These are phyloP conservation scores for Aspergillus costaricaensis DNA, from an alignment of 2,329 filamentous ascomycete species.

Conservation along the genomic window DNA sequence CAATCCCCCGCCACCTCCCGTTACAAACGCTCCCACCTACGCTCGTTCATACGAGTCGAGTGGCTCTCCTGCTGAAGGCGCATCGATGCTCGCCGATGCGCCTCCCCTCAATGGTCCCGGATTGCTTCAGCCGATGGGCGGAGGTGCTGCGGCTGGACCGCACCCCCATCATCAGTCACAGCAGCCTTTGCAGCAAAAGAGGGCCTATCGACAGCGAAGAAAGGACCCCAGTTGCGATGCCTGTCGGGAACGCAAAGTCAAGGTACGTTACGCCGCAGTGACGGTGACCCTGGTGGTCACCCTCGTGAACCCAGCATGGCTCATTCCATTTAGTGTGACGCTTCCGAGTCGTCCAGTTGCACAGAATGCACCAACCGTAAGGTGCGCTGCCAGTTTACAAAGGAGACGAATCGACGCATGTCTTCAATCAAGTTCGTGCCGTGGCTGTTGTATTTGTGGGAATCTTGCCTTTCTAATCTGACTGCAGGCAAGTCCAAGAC, in stretches of 20 bases:
- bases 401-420: conserved; percentile 98
- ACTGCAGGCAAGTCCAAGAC: conserved; percentile 79
- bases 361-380: conserved; percentile 96
- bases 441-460: conserved; percentile 4
- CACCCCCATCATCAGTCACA: conserved; percentile 48
- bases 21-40: conserved; percentile 33
- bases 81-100: conserved; percentile 38
- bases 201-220: conserved; percentile 88
- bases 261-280: conserved; percentile 45
- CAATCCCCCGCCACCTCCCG: conserved; percentile 23
- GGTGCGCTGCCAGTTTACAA: conserved; percentile 98
- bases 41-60: conserved; percentile 44
- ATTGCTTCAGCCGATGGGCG: conserved; percentile 11
- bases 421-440: conserved; percentile 83
- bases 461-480: conserved; percentile 21
- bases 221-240: conserved; percentile 98
- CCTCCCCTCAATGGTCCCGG: conserved; percentile 42
- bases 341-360: conserved; percentile 92
- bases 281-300: neutral
- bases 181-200: conserved; percentile 73
- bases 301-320: conserved; percentile 3
- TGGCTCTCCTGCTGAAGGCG: conserved; percentile 42
- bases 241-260: conserved; percentile 79
- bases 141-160: conserved; percentile 3
- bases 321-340: conserved; percentile 68